Percentiles rank a stretch among this genome's conserved stretches.
These are phyloP conservation scores for Henckelia pumila DNA, from an alignment of 257 asterid genomes.

Conservation along the genomic window DNA sequence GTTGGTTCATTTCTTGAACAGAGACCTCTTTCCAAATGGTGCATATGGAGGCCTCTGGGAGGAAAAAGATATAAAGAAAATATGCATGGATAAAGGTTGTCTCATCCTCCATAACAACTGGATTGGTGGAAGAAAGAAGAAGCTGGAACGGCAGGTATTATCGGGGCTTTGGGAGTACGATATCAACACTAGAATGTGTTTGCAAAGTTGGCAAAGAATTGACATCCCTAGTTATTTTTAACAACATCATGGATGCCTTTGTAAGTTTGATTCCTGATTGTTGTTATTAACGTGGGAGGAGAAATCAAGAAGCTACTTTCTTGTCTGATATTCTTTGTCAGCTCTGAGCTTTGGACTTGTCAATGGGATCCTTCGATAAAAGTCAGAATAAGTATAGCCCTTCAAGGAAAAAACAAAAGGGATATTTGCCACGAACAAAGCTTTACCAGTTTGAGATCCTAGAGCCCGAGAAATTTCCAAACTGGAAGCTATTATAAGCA, in stretches of 20 bases:
- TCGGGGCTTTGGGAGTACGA: constrained; percentile 92
- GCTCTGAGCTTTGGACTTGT: constrained; percentile 38
- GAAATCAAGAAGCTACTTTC: constrained; percentile 25
- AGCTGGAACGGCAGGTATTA: constrained; percentile 68
- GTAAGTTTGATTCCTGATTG: constrained; percentile 17
- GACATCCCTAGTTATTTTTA: constrained; percentile 46
- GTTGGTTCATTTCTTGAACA: constrained; percentile 65
- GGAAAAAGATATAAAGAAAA: constrained; percentile 44
- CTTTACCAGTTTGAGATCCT: constrained; percentile 6
- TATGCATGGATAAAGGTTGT: constrained; percentile 57
- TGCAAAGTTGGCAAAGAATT: constrained; percentile 53
- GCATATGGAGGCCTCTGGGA: constrained; percentile 77
- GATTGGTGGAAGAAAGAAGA: constrained; percentile 71
- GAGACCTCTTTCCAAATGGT: constrained; percentile 85
- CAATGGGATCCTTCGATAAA: constrained; percentile 29
- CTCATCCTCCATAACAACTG: constrained; percentile 76
- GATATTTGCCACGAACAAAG: not conserved
- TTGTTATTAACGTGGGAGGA: constrained; percentile 46
- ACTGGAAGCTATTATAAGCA: constrained; percentile 2
- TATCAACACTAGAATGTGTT: constrained; percentile 68
- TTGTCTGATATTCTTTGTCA: constrained; percentile 20
- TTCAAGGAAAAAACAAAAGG: constrained; percentile 22
- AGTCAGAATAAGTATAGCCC: constrained; percentile 26
- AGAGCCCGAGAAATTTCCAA: constrained; percentile 2
- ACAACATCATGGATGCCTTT: constrained; percentile 21